Evolutionary conservation across 108 stramenopile genomes (phyloP), one percentile per base, ranked within the genome.

Genomic region (Mayamaea pseudoterrestris): DNA sequence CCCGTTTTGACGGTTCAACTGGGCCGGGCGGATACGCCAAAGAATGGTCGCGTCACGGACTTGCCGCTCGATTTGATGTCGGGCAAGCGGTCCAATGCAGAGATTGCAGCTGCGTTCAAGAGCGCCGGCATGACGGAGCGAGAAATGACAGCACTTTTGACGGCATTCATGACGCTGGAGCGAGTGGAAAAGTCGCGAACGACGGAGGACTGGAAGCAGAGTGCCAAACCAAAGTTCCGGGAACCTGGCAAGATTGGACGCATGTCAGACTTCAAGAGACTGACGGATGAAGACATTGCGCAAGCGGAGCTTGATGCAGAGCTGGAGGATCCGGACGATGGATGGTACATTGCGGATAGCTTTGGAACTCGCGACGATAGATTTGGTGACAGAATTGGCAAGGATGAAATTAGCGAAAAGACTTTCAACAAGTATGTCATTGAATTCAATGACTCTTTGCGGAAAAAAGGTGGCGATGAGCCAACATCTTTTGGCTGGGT

Each of bases 311-410:
- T 63, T 23, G 68, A 72, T 45, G 79, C 74, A 2, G 65, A 43
- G 34, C 42, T 59, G 16, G 76, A 71, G 24, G 79, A 80, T 41
- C 74, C 71, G 0, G 87, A 90, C 60, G 88, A 82, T 53, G 88
- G 73, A 30, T 78, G 76, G 71, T 90, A 90, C 68, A 90, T 90
- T 55, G 83, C 80, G 30, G 88, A 90, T 57, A 73, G 71, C 31
- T 90, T 90, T 56, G 88, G 88, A 8, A 66, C 73, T 0, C 60
- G 67, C 11, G 83, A 90, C n/a, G 64, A 80, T 39, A 61, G 71
- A 14, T 84, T 84, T 58, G 88, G 88, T 13, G 63, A 68, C 20
- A 53, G 71, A 25, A 65, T 80, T 17, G 69, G 55, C 31, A 53
- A 62, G 30, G 62, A 59, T 27, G 51, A 65, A 30, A 69, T 74